These are phyloP conservation scores for Schwanniomyces polymorphus DNA, from an alignment of 805 yeast species.

Conservation along the genomic window DNA sequence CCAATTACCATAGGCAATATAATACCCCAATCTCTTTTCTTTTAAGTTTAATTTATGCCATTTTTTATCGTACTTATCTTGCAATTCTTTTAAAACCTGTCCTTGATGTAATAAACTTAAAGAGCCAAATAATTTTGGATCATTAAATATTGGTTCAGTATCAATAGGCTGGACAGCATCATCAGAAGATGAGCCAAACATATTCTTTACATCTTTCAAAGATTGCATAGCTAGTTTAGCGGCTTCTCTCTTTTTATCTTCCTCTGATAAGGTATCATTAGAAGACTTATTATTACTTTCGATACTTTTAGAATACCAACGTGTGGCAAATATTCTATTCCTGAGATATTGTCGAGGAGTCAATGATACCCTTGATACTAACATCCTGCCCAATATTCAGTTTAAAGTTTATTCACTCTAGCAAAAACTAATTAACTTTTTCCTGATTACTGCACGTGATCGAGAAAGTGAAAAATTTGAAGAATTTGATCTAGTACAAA, in stretches of 20 bases:
- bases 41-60: conserved; percentile 55
- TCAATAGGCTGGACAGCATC: conserved; percentile 49
- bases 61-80: conserved; percentile 47
- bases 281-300: not conserved
- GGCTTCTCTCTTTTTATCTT: conserved; percentile 27
- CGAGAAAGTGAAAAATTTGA: not conserved
- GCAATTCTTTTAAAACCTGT: conserved; percentile 54
- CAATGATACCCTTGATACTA: not conserved
- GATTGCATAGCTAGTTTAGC: conserved; percentile 40
- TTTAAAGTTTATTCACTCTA: not conserved
- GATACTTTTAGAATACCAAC: not conserved
- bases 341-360: not conserved
- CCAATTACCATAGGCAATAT: conserved; percentile 67
- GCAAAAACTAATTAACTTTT: not conserved
- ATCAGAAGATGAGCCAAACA: conserved; percentile 31
- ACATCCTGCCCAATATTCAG: not conserved
- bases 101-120: conserved; percentile 54
- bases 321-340: not conserved
- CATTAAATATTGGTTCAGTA: conserved; percentile 38
- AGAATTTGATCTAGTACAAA: no score
- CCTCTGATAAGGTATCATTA: conserved; percentile 8
- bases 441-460: not conserved
- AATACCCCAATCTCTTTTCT: conserved; percentile 58
- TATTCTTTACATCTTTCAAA: conserved; percentile 37
- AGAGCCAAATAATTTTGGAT: conserved; percentile 33